phyloP scores from a whole-genome alignment of 768 basidiomycete genomes.

The Basidioascus undulatus region DNA sequence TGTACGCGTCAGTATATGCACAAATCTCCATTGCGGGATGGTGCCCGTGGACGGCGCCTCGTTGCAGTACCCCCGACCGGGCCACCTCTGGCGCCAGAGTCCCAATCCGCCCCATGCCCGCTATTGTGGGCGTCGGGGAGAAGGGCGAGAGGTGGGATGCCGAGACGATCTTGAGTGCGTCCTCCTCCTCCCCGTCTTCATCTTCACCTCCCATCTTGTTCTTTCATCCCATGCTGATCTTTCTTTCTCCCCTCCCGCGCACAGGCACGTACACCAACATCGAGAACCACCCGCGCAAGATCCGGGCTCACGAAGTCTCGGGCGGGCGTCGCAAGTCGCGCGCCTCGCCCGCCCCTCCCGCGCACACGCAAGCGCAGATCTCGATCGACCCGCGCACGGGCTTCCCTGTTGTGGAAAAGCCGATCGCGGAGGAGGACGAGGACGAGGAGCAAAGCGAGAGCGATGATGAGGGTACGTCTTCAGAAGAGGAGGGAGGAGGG shows the following conservation, averaged over 20 bases:
- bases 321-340: conserved; percentile 11
- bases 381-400: conserved; percentile 51
- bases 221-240: too few relatives aligned
- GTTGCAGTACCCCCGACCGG: too few relatives aligned
- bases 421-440: conserved; percentile 8
- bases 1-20: conserved; percentile 24
- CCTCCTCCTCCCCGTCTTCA: too few relatives aligned
- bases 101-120: too few relatives aligned
- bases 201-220: neutral
- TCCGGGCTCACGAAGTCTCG: conserved; percentile 46
- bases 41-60: too few relatives aligned
- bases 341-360: neutral
- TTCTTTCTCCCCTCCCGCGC: too few relatives aligned
- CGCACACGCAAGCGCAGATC: conserved; percentile 25
- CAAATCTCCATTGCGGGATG: conserved; percentile 22
- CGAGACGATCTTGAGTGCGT: conserved; percentile 78
- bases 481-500: conserved; percentile 7
- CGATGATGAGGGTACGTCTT: neutral
- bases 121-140: too few relatives aligned
- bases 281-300: conserved; percentile 84
- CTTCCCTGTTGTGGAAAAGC: conserved; percentile 30
- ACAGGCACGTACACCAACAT: conserved; percentile 87
- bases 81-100: too few relatives aligned
- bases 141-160: conserved; percentile 61
- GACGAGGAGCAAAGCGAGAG: conserved; percentile 5